phyloP scores from a whole-genome alignment of 805 yeast genomes.

The Saccharomycopsis babjevae region DNA sequence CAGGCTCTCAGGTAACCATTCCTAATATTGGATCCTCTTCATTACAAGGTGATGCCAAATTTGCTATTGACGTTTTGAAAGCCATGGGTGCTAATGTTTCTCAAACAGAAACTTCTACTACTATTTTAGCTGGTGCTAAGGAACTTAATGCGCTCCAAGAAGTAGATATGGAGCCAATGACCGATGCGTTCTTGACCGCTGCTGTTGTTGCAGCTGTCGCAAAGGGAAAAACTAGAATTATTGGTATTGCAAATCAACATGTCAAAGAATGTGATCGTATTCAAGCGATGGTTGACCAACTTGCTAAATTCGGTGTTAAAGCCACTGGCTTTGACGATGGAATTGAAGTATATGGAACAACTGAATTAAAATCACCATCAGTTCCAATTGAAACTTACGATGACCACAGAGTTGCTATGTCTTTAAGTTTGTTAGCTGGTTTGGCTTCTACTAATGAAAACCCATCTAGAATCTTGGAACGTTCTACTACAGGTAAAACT shows the following conservation, averaged over 20 bases:
- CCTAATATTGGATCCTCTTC: constrained; percentile 92
- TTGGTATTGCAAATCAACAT: constrained; percentile 96
- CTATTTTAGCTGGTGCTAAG: constrained; percentile 76
- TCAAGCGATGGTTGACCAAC: constrained; percentile 83
- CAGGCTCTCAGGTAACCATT: constrained; percentile 84
- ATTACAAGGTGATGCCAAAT: constrained; percentile 93
- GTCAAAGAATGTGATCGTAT: constrained; percentile 97
- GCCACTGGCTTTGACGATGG: constrained; percentile 89
- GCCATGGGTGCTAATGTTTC: constrained; percentile 93
- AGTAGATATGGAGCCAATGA: constrained; percentile 99
- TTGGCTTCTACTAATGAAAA: constrained; percentile 34
- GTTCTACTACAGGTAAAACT: constrained; percentile 91
- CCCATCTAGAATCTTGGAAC: constrained; percentile 68
- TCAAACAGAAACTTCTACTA: constrained; percentile 79
- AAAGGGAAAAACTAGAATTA: constrained; percentile 56
- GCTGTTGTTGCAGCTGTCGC: constrained; percentile 88
- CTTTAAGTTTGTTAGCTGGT: constrained; percentile 81
- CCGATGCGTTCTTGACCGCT: constrained; percentile 96
- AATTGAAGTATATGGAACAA: constrained; percentile 70
- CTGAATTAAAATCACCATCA: constrained; percentile 46
- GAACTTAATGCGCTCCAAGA: constrained; percentile 54
- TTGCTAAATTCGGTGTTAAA: constrained; percentile 81
- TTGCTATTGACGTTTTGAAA: constrained; percentile 81
- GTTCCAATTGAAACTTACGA: constrained; percentile 62
- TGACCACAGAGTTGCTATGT: constrained; percentile 98